Evolutionary conservation across 495 filamentous ascomycete species (phyloP).

Genomic region (Trichoderma parareesei): DNA sequence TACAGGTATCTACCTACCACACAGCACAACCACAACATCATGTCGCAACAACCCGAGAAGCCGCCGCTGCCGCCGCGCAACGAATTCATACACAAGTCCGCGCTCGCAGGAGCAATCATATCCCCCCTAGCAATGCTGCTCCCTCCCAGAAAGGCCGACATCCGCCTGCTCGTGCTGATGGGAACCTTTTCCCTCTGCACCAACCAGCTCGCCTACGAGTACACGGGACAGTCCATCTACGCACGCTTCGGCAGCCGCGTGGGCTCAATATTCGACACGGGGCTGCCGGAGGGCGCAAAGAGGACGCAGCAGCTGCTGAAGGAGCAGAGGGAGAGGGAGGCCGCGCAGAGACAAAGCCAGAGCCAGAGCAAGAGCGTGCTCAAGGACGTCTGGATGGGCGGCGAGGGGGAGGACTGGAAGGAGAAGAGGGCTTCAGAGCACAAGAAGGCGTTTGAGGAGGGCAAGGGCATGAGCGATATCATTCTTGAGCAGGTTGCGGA

Average conservation of each 20-base stretch:
- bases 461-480: constrained; percentile 71
- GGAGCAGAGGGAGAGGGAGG: constrained; percentile 33
- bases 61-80: background rate
- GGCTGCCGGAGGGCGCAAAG: constrained; percentile 48
- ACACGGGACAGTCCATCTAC: constrained; percentile 49
- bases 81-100: constrained; percentile 49
- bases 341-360: constrained; percentile 19
- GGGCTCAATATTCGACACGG: constrained; percentile 18
- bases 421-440: constrained; percentile 57
- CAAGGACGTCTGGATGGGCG: constrained; percentile 34
- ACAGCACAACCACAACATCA: background rate
- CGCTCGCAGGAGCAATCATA: constrained; percentile 55
- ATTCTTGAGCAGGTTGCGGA: constrained; percentile 82
- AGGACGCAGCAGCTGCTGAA: constrained; percentile 42
- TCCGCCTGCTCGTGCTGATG: constrained; percentile 55
- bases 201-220: constrained; percentile 54
- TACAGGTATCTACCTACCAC: too few relatives aligned
- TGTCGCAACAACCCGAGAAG: background rate
- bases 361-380: constrained; percentile 18
- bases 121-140: constrained; percentile 64
- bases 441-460: constrained; percentile 62
- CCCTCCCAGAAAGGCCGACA: constrained; percentile 71
- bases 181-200: constrained; percentile 53
- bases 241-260: constrained; percentile 35
- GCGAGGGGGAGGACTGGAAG: constrained; percentile 20